Percentiles rank a stretch among this genome's conserved stretches.
Conservation (phyloP, 2,329 filamentous ascomycete species). For the Cercospora janseana region DNA sequence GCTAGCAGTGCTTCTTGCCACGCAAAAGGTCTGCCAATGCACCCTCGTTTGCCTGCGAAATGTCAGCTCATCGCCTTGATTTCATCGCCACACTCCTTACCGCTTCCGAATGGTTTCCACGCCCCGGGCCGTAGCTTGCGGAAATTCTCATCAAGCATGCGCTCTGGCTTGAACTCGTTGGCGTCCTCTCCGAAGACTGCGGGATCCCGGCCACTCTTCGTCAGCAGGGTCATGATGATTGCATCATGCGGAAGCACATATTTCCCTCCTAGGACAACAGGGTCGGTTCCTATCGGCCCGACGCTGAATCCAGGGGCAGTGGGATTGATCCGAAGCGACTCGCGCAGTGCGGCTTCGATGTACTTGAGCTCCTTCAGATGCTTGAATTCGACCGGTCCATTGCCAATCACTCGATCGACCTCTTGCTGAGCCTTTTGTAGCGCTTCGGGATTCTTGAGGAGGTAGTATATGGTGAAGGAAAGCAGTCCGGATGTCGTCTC, state of each 20-base stretch:
- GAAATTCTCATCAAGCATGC: constrained; percentile 69
- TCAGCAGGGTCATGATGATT: constrained; percentile 50
- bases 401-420: constrained; percentile 64
- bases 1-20: constrained; percentile 67
- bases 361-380: constrained; percentile 66
- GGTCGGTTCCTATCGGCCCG: not conserved
- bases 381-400: constrained; percentile 56
- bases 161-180: constrained; percentile 65
- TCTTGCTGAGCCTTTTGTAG: constrained; percentile 64
- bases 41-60: constrained; percentile 70
- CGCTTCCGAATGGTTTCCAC: constrained; percentile 66
- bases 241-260: constrained; percentile 58
- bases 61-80: constrained; percentile 47
- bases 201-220: constrained; percentile 60
- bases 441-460: constrained; percentile 61
- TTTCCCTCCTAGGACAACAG: constrained; percentile 56
- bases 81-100: not conserved
- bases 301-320: constrained; percentile 56
- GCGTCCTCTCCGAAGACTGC: constrained; percentile 65
- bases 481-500: constrained; percentile 69
- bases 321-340: constrained; percentile 61
- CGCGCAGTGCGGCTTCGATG: constrained; percentile 62
- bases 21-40: constrained; percentile 69
- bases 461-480: constrained; percentile 63
- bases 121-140: constrained; percentile 40